Evolutionary conservation across 163 green algal genomes (phyloP).

Genomic region (Prototheca cutis): DNA sequence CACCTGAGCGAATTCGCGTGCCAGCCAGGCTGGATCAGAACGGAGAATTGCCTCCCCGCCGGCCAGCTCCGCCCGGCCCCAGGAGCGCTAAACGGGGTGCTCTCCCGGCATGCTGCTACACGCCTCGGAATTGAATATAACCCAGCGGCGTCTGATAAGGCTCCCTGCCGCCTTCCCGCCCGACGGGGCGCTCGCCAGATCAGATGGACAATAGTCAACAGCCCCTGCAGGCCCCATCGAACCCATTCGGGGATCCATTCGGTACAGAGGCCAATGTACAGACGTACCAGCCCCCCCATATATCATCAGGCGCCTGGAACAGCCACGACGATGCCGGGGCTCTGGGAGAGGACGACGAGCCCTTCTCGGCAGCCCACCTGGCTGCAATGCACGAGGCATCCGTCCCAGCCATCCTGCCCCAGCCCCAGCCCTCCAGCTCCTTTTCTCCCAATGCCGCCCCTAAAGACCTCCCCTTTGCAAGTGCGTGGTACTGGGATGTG

Average conservation of each 20-base stretch:
- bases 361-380: conserved; percentile 30
- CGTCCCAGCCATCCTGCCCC: conserved; percentile 13
- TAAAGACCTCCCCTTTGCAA: too few relatives aligned
- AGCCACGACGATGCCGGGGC: not conserved
- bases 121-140: too few relatives aligned
- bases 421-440: not conserved
- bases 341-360: conserved; percentile 11
- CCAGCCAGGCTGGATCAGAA: too few relatives aligned
- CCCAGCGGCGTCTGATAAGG: too few relatives aligned
- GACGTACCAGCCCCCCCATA: conserved; percentile 2
- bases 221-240: not conserved
- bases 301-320: not conserved
- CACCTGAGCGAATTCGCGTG: too few relatives aligned
- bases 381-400: conserved; percentile 8
- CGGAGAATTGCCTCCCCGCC: too few relatives aligned
- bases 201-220: not conserved
- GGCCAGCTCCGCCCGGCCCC: too few relatives aligned
- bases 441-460: too few relatives aligned
- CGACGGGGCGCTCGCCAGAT: not conserved
- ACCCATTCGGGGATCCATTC: conserved; percentile 7
- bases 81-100: too few relatives aligned
- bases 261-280: not conserved
- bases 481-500: too few relatives aligned
- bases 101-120: too few relatives aligned
- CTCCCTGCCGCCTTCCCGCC: too few relatives aligned